Evolutionary conservation across 2,329 filamentous ascomycete genomes (phyloP), one percentile per base, ranked within the genome.

Genomic region (Chaetomium globosum): DNA sequence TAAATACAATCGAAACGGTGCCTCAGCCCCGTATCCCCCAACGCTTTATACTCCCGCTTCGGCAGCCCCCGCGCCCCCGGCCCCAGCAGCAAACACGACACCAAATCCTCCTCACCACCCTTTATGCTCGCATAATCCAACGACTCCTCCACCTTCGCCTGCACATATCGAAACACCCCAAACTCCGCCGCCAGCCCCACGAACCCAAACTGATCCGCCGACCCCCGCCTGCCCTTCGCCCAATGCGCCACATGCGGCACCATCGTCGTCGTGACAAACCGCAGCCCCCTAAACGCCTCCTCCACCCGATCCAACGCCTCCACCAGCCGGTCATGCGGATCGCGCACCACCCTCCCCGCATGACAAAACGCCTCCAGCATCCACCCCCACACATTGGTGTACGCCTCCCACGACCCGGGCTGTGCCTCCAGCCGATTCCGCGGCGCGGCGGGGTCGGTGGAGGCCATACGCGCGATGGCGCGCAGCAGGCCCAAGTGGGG

Each of bases 401-500:
- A 52, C 49, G 21, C 13, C 16, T 52, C 21, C 49, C 49, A 52
- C 49, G 49, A 52, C 21, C 49, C 49, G 2, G 49, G 21, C 23
- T 52, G 49, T 4, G 49, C 49, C 10, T 28, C 8, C 5, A 52
- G 16, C 9, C 9, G 5, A 16, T 52, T 28, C 21, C n/a, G 21
- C 21, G 21, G 8, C 49, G 8, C 4, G 49, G 5, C 7, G 4
- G 49, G 21, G n/a, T 28, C 49, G 49, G 21, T 28, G 49, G 49
- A 4, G 2, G 49, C 49, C 3, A 5, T 28, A 10, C 49, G 49
- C 21, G 21, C 13, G 21, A 52, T 52, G 49, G 49, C 49, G 21
- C 49, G 49, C 12, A 52, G 49, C 49, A 52, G 49, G 49, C 49
- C 21, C 21, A 52, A 21, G 49, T 52, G 49, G 49, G 49, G 49